These are phyloP conservation scores for Neonectria hederae DNA, from an alignment of 2,329 filamentous ascomycete genomes.

Conservation along the genomic window DNA sequence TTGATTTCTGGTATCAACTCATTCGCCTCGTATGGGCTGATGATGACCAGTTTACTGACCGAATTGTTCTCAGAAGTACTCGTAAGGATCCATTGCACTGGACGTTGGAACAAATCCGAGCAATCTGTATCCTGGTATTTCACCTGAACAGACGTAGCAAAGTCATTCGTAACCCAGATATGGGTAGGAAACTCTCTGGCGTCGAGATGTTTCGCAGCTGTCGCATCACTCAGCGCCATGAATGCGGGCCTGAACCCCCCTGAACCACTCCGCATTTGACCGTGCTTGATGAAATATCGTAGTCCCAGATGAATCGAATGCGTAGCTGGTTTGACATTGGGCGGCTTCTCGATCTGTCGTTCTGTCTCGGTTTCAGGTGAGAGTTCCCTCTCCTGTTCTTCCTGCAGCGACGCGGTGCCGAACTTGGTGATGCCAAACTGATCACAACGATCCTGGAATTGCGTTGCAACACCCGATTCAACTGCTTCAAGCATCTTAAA, in stretches of 20 bases:
- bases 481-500: background rate
- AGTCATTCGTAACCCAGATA: constrained; percentile 34
- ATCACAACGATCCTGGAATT: background rate
- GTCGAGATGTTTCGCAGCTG: constrained; percentile 27
- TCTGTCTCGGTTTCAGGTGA: constrained; percentile 71
- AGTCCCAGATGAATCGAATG: constrained; percentile 57
- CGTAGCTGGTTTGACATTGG: background rate
- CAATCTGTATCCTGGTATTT: background rate
- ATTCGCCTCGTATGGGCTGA: constrained; percentile 71
- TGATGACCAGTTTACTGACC: constrained; percentile 19
- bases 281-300: constrained; percentile 45
- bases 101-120: constrained; percentile 37
- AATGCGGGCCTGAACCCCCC: constrained; percentile 29
- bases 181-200: constrained; percentile 18
- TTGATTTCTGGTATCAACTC: constrained; percentile 54
- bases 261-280: background rate
- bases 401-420: constrained; percentile 52
- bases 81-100: constrained; percentile 39
- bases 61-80: background rate
- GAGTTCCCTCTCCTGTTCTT: constrained; percentile 77
- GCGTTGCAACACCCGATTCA: fast-evolving
- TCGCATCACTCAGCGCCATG: constrained; percentile 16
- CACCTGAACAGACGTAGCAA: constrained; percentile 19
- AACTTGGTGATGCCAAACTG: constrained; percentile 24
- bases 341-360: constrained; percentile 61